Evolutionary conservation across 495 filamentous ascomycete genomes (phyloP), one percentile per base, ranked within the genome.

Genomic region (Neurospora sublineolata): DNA sequence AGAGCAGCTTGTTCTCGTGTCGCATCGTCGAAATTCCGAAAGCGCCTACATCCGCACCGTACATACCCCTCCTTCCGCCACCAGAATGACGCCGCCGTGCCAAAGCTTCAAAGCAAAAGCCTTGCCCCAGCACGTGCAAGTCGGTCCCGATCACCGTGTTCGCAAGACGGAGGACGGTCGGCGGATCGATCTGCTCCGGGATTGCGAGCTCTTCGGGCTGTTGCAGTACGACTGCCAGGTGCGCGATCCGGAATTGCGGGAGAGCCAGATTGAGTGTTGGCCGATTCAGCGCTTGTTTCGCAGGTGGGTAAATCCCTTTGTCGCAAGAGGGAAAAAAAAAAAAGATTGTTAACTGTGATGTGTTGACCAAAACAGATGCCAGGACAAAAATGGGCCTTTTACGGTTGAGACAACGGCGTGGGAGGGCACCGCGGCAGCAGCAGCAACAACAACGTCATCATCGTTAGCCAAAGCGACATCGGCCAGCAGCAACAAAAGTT

Each of bases 381-480:
- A 87, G 37, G 88, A 88, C 76, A 89, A 86, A 70, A 83, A 85
- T 10, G 83, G 83, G 18, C 81, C 30, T 20, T 88, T 94, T 79
- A 91, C 86, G 73, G 91, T 94, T 11, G 93, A 97, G 80, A 96
- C 93, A 33, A 96, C 93, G 30, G 82, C 86, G 68, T 94, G 91
- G 91, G 92, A 95, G 77, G 81, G 77, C 68, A 76, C 72, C 12
- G 68, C 73, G 12, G 71, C 74, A 20, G 40, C 71, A 7, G 20
- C n/a, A 14, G 40, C 52, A 11, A 41, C 60, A 8, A n/a, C 33
- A 12, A 0, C 37, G 37, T 23, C 33, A 33, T 30, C 52, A 60
- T 60, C 23, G 23, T 27, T 16, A 18, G 23, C 27, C 52, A 60
- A 60, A 60, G 52, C 52, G 52, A 60, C 27, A 60, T 60, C 52